Evolutionary conservation across 129 eudicot genomes (phyloP), one percentile per base, ranked within the genome.

Genomic region (Artemisia argyi): DNA sequence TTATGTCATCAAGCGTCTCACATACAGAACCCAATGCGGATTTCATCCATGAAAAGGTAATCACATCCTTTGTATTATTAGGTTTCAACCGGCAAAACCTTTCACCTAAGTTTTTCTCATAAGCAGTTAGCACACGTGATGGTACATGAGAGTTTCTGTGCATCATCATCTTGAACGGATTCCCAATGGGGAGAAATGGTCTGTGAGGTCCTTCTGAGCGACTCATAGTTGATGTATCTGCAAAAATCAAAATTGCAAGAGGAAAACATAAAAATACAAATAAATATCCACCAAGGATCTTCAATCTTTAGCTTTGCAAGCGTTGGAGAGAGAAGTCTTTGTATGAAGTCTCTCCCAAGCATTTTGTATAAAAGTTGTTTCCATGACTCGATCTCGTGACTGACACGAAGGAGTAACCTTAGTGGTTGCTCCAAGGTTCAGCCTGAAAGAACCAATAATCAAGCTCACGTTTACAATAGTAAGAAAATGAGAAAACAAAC

Each of bases 31-130:
- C 79, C 72, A 88, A 65, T 12, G 99, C 96, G 11, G 65, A 54
- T 76, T 58, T 84, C 99, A 95, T 91, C 97, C 97, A 95, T 15
- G 99, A 58, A 55, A 95, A 74, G 78, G 80, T 78, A 55, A 85
- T 76, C 52, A 91, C 73, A 57, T 88, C 94, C 24, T 79, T 85
- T 66, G 55, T 73, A 54, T 78, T 71, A 63, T 68, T 72, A 52
- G 99, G 99, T 78, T 68, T 84, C 46, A 95, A 84, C 54, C 80
- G 85, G 57, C 54, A 75, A 18, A 95, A 79, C 66, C 91, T 86
- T 61, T 78, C 83, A 1, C 90, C 75, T 70, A 95, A 32, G 52
- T 79, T 62, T 76, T 81, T 84, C 80, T 95, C 99, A 35, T 79
- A 95, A 14, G 61, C 71, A 7, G 82, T 78, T 76, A 85, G 82